These are phyloP conservation scores for Carex arenaria DNA, from an alignment of 202 grass and related monocot species.

Conservation along the genomic window DNA sequence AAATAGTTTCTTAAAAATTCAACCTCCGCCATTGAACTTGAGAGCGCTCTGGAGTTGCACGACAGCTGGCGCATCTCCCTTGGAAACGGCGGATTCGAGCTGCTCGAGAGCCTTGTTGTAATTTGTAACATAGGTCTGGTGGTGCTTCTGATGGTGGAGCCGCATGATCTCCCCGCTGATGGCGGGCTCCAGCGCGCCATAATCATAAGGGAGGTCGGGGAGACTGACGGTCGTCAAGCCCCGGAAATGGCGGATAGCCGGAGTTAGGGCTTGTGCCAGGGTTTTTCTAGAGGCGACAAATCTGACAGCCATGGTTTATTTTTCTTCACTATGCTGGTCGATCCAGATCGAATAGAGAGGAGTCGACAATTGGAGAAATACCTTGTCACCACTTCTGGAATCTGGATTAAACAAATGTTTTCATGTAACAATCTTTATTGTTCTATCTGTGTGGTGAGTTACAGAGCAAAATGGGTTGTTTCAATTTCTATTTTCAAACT, in stretches of 20 bases:
- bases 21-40: constrained; percentile 99
- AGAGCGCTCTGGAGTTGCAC: constrained; percentile 84
- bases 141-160: constrained; percentile 97
- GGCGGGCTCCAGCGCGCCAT: constrained; percentile 76
- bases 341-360: not conserved
- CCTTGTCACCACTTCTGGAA: not conserved
- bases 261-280: constrained; percentile 31
- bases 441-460: not conserved
- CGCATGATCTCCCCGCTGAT: constrained; percentile 96
- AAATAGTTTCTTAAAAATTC: not conserved
- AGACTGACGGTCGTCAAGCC: constrained; percentile 49
- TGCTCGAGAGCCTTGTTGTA: constrained; percentile 99
- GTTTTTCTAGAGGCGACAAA: constrained; percentile 43
- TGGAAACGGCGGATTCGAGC: constrained; percentile 64
- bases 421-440: not conserved
- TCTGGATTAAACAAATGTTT: not conserved
- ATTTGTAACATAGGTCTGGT: constrained; percentile 92
- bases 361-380: not conserved
- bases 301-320: constrained; percentile 52
- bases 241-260: constrained; percentile 21
- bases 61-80: constrained; percentile 60
- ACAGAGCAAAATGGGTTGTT: too few relatives aligned
- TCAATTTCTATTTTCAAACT: not conserved
- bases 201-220: constrained; percentile 91
- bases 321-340: not conserved